Evolutionary conservation across 495 filamentous ascomycete genomes (phyloP).

Genomic region (Geopyxis carbonaria): DNA sequence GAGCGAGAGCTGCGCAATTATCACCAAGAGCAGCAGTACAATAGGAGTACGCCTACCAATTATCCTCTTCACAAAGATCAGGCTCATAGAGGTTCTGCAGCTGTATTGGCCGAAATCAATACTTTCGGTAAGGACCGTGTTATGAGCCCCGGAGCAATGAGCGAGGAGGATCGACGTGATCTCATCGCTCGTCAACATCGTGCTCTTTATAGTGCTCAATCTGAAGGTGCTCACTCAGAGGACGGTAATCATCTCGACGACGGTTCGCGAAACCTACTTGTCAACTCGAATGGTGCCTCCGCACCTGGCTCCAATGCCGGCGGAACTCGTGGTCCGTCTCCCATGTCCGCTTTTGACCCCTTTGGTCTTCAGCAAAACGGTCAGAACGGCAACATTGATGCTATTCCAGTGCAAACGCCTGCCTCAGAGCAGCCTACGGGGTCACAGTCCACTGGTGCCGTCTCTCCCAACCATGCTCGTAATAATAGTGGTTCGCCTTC

Average conservation of each 20-base stretch:
- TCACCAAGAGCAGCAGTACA: constrained; percentile 99
- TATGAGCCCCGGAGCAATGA: constrained; percentile 77
- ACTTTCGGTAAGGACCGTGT: constrained; percentile 61
- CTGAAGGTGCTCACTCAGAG: constrained; percentile 22
- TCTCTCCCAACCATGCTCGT: constrained; percentile 51
- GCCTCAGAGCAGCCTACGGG: constrained; percentile 21
- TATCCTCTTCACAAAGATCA: constrained; percentile 25
- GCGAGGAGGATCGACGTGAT: constrained; percentile 89
- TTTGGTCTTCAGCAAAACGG: constrained; percentile 31
- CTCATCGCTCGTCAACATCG: constrained; percentile 89
- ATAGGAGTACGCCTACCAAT: constrained; percentile 55
- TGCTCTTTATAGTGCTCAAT: constrained; percentile 70
- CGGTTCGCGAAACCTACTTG: constrained; percentile 36
- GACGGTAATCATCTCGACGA: constrained; percentile 37
- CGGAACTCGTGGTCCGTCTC: constrained; percentile 39
- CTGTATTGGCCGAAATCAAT: constrained; percentile 66
- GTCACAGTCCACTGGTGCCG: constrained; percentile 30
- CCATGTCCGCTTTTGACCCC: constrained; percentile 40
- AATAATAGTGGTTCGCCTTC: constrained; percentile 80
- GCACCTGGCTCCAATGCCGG: constrained; percentile 29
- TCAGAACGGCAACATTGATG: constrained; percentile 25
- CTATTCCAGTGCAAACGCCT: constrained; percentile 24
- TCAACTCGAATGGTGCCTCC: constrained; percentile 41
- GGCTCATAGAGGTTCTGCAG: constrained; percentile 38
- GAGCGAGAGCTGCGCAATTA: constrained; percentile 99